A percentile compares a stretch with the other conserved stretches of the same genome.
Conservation (phyloP, 1,139 yeast genomes). For the Geotrichum bryndzae region DNA sequence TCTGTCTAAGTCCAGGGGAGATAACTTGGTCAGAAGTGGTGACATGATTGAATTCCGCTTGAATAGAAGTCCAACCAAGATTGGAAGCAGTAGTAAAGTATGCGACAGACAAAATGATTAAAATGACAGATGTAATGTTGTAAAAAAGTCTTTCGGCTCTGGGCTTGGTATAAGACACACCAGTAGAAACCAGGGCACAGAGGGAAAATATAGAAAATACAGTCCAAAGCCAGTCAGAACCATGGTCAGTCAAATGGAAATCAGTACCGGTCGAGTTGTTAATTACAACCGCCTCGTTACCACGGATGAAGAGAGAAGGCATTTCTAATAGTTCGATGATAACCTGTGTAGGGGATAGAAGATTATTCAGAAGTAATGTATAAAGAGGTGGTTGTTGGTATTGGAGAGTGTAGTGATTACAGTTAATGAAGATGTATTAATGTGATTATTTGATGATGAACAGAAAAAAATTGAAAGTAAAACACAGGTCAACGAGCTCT, state of each 20-base stretch:
- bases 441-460: too few species aligned
- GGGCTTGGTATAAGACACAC: conserved; percentile 39
- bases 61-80: conserved; percentile 55
- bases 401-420: too few species aligned
- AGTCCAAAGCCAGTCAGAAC: conserved; percentile 71
- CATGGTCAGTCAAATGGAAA: conserved; percentile 51
- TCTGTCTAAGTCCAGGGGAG: conserved; percentile 48
- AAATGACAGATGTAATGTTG: conserved; percentile 44
- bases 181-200: conserved; percentile 41
- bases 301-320: conserved; percentile 10
- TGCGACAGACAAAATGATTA: conserved; percentile 44
- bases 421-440: too few species aligned
- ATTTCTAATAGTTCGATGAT: neutral
- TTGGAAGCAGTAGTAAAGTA: conserved; percentile 64
- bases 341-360: too few species aligned
- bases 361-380: too few species aligned
- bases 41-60: conserved; percentile 53
- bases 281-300: conserved; percentile 46
- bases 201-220: conserved; percentile 50
- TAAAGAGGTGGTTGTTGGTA: too few species aligned
- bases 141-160: conserved; percentile 41
- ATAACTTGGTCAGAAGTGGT: conserved; percentile 32
- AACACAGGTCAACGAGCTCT: too few species aligned
- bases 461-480: too few species aligned
- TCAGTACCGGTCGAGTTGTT: conserved; percentile 44